Conservation (phyloP, 768 basidiomycete genomes). For the Lactarius tabidus region DNA sequence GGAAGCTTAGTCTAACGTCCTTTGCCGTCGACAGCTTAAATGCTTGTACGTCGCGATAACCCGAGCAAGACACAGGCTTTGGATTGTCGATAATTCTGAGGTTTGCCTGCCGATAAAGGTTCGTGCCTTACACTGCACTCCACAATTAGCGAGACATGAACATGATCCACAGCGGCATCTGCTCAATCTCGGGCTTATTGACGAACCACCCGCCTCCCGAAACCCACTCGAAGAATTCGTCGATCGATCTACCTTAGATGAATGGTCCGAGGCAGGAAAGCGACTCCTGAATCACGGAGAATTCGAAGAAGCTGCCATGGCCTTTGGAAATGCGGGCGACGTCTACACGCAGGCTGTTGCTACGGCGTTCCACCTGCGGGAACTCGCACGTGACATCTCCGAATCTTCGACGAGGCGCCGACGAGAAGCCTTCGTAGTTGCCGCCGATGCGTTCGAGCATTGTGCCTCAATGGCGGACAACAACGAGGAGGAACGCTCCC, state of each 20-base stretch:
- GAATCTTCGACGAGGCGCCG: slow-evolving; percentile 3
- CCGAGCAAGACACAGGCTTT: slow-evolving; percentile 61
- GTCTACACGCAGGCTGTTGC: slow-evolving; percentile 6
- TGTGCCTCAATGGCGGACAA: background rate
- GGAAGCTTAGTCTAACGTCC: background rate
- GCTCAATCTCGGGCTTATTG: slow-evolving; percentile 6
- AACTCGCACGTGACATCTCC: slow-evolving; percentile 8
- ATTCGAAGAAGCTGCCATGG: slow-evolving; percentile 17
- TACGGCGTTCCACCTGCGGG: slow-evolving; percentile 2
- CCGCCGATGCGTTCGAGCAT: slow-evolving; percentile 5
- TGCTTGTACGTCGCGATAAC: slow-evolving; percentile 69
- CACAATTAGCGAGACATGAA: background rate
- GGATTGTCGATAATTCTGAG: slow-evolving; percentile 62
- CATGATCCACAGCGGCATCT: slow-evolving; percentile 2
- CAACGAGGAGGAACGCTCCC: background rate
- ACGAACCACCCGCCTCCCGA: background rate
- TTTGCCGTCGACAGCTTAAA: slow-evolving; percentile 45
- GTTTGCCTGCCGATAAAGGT: slow-evolving; percentile 40
- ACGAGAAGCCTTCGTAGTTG: slow-evolving; percentile 6
- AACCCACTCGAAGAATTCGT: slow-evolving; percentile 8
- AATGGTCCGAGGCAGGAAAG: slow-evolving; percentile 12
- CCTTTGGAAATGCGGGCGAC: slow-evolving; percentile 16
- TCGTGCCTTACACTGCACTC: slow-evolving; percentile 36
- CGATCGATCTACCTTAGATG: slow-evolving; percentile 1
- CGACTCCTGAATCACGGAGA: slow-evolving; percentile 6